Evolutionary conservation across 2,329 filamentous ascomycete species (phyloP), one percentile per base, ranked within the genome.

Genomic region (Pseudocercospora cruenta): DNA sequence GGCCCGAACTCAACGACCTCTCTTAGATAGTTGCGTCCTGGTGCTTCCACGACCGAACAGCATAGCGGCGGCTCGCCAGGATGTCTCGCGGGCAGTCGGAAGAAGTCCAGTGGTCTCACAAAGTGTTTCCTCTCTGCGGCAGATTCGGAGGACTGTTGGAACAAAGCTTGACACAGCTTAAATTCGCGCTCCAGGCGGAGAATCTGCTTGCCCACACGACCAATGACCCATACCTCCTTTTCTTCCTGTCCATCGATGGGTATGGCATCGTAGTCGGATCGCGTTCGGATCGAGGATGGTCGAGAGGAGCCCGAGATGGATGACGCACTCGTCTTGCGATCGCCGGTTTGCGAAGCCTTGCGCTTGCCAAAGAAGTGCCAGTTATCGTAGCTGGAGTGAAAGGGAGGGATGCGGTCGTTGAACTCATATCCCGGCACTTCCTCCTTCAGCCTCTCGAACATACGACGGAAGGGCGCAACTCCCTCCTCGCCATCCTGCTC

Each of bases 181-280:
- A 91, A 97, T 64, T 94, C 90, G 68, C 94, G 86, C 81, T 98
- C 94, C 72, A 97, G 88, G 7, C 94, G 88, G 60, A 97, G 82
- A 16, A 90, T 86, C 79, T 97, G 92, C 68, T 87, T 90, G 0
- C 94, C 97, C 53, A 97, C 85, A 22, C 93, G 89, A 51, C 93
- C 94, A 28, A 97, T 83, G 5, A 97, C 89, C 7, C 86, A 85
- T 16, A 70, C 51, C 39, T 76, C 72, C 61, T 71, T 69, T 61
- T 74, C 71, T 51, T 71, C 68, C 66, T 73, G 70, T 28, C 73
- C 71, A n/a, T 75, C 74, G 54, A 66, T 67, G 6, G 67, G 54
- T 47, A 59, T 66, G 16, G 61, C 68, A 57, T 73, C 73, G 57
- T 70, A 75, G 36, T 76, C 69, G 24, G 74, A 75, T 58, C 67